Conservation (phyloP, 768 basidiomycete genomes). For the Kwoniella heveanensis region DNA sequence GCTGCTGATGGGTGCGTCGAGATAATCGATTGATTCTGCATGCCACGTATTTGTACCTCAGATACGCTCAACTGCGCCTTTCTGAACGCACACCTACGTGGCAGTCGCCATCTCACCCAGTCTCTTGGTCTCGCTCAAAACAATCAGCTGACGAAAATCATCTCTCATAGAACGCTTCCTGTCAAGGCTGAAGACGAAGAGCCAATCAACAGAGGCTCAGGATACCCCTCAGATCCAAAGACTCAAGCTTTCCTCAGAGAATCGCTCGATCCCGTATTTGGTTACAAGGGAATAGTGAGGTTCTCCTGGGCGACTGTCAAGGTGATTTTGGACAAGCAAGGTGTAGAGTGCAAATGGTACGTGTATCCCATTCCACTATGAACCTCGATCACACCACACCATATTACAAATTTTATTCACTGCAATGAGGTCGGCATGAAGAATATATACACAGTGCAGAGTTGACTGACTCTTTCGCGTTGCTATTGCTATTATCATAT, state of each 20-base stretch:
- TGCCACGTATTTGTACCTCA: too few relatives aligned
- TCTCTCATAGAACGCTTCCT: neutral
- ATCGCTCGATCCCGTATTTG: constrained; percentile 82
- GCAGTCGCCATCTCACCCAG: too few relatives aligned
- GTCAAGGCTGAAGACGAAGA: constrained; percentile 28
- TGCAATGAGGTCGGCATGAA: too few relatives aligned
- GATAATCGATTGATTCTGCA: too few relatives aligned
- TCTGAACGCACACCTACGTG: too few relatives aligned
- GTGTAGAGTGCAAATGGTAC: constrained; percentile 78
- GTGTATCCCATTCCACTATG: constrained; percentile 23
- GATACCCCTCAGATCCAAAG: constrained; percentile 95
- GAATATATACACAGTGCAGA: too few relatives aligned
- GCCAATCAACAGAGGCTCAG: constrained; percentile 66
- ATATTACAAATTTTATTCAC: too few relatives aligned
- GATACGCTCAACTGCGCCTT: too few relatives aligned
- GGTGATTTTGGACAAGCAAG: constrained; percentile 76
- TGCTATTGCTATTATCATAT: neutral
- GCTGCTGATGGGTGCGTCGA: constrained; percentile 22
- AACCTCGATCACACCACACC: too few relatives aligned
- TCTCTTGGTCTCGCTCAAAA: neutral
- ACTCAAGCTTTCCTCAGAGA: constrained; percentile 82
- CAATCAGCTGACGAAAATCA: neutral
- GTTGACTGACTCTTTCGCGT: too few relatives aligned
- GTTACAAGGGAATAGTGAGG: constrained; percentile 82
- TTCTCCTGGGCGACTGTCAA: constrained; percentile 97